Conservation (phyloP, 2,329 filamentous ascomycete species). For the Chalaropsis ovoidea region DNA sequence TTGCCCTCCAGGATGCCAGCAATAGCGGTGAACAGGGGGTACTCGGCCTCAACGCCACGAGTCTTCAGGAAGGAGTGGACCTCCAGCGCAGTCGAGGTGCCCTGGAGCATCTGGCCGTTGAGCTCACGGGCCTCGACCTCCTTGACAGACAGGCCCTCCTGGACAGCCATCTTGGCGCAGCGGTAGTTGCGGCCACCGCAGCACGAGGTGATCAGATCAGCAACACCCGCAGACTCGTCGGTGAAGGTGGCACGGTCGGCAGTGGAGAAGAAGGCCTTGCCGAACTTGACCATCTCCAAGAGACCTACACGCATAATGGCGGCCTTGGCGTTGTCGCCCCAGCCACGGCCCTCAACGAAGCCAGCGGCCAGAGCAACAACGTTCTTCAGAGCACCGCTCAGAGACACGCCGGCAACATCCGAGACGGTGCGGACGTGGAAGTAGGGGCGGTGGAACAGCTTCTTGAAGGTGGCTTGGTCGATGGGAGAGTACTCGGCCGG, state of each 20-base stretch:
- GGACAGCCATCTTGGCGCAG: slow-evolving; percentile 78
- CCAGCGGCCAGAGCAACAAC: slow-evolving; percentile 88
- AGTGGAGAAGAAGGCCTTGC: slow-evolving; percentile 84
- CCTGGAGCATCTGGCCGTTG: slow-evolving; percentile 95
- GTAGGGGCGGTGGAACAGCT: slow-evolving; percentile 89
- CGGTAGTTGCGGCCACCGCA: slow-evolving; percentile 87
- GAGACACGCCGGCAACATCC: slow-evolving; percentile 93
- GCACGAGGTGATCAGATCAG: slow-evolving; percentile 90
- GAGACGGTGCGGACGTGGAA: slow-evolving; percentile 92
- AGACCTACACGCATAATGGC: slow-evolving; percentile 94
- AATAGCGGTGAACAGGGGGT: slow-evolving; percentile 87
- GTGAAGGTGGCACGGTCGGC: slow-evolving; percentile 81
- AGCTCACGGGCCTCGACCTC: slow-evolving; percentile 84
- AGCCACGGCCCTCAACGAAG: slow-evolving; percentile 88
- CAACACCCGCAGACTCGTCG: slow-evolving; percentile 90
- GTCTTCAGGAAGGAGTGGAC: slow-evolving; percentile 81
- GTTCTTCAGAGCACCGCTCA: slow-evolving; percentile 93
- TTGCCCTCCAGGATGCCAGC: slow-evolving; percentile 65
- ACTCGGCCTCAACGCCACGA: slow-evolving; percentile 67
- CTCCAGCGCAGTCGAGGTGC: slow-evolving; percentile 82
- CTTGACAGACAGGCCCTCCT: slow-evolving; percentile 66
- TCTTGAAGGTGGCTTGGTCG: slow-evolving; percentile 71
- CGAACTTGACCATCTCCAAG: slow-evolving; percentile 93
- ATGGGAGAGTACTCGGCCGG: slow-evolving; percentile 77
- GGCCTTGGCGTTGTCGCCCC: slow-evolving; percentile 98